These are phyloP conservation scores for Aspergillus cristatus DNA, from an alignment of 495 filamentous ascomycete genomes.

Conservation along the genomic window DNA sequence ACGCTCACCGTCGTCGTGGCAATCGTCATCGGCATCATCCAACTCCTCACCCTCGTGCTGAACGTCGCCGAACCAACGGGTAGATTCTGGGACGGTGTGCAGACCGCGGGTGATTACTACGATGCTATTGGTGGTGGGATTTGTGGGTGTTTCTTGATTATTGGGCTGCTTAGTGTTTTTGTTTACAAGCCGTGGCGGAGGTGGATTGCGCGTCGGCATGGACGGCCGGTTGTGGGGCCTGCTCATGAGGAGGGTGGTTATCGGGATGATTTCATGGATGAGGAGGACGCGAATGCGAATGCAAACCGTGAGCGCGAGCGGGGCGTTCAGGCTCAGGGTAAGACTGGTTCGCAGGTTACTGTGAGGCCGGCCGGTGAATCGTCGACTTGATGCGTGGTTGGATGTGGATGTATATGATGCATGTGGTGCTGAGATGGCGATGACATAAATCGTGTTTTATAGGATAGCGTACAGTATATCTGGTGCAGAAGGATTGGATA, in stretches of 20 bases:
- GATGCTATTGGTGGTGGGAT: conserved; percentile 82
- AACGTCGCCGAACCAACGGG: conserved; percentile 66
- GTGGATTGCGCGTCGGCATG: conserved; percentile 40
- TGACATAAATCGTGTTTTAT: no score
- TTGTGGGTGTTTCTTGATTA: conserved; percentile 71
- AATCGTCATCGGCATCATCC: conserved; percentile 74
- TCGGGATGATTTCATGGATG: conserved; percentile 8
- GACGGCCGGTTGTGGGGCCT: conserved; percentile 11
- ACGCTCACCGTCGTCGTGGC: conserved; percentile 82
- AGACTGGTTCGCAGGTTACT: conserved; percentile 6
- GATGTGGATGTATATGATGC: neutral
- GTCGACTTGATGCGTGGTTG: neutral
- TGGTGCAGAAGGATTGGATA: no score
- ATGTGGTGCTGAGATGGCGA: neutral
- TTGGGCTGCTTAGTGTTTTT: conserved; percentile 60
- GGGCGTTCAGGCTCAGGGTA: no score
- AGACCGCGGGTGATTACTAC: conserved; percentile 65
- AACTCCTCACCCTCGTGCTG: conserved; percentile 66
- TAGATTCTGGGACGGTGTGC: conserved; percentile 79
- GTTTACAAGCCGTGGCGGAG: conserved; percentile 71
- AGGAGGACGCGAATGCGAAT: conserved; percentile 1
- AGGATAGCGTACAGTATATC: no score
- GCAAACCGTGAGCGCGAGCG: neutral
- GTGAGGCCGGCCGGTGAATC: conserved; percentile 11
- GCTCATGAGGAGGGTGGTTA: conserved; percentile 13